Evolutionary conservation across 225 moss, liverwort and hornwort species (phyloP), one percentile per base, ranked within the genome.

Genomic region (Lunularia cruciata): DNA sequence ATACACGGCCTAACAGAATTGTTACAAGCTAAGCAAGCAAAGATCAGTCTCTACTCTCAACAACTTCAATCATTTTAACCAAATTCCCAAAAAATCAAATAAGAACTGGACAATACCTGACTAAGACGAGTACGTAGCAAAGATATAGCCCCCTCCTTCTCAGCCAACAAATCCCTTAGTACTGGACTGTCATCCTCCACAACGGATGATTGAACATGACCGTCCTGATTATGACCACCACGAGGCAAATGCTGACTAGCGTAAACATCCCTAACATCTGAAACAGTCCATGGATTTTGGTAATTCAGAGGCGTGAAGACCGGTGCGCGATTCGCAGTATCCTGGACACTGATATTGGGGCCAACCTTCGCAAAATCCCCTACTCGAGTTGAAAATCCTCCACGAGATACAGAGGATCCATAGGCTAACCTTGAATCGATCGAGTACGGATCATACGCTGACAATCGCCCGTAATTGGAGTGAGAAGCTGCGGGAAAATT

Each of bases 141-240:
- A 22, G 83, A 83, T 59, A 90, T 84, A 51, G 83, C 80, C 3
- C 92, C 85, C 73, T 85, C 81, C 73, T 79, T 88, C 68, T 90
- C 92, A 35, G 76, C 85, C 66, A 90, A 75, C 20, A 80, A 46
- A 47, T 84, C 83, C 65, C 70, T 70, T 16, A 59, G 53, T 26
- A 26, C 49, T 10, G 9, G 49, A 43, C 27, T 37, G 3, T 79
- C 54, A 66, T 30, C 46, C 49, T 51, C 52, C 45, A 54, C 45
- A 31, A 60, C 34, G 2, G 48, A 33, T 57, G 6, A 15, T 6
- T 67, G 75, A 33, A 28, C 11, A 47, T 15, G 32, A 3, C 40
- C 45, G 6, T 40, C 12, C 33, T 19, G 22, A 16, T 49, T 47
- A 5, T 60, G 36, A 72, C 23, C 47, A 46, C 47, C 19, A 1